Evolutionary conservation across 345 rosid species (phyloP).

Genomic region (Aethionema arabicum): DNA sequence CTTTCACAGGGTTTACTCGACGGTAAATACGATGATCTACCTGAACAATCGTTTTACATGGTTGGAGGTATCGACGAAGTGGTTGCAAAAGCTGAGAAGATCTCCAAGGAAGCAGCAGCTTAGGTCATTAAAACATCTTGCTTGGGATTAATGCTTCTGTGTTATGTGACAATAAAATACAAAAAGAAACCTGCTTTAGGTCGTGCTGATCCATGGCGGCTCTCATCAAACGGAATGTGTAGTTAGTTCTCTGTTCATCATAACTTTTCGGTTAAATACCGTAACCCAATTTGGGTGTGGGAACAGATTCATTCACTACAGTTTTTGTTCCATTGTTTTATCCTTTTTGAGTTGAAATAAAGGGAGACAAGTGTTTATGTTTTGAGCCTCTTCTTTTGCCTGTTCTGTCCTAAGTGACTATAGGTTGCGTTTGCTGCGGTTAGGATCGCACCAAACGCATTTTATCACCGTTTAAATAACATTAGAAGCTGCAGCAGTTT

Average conservation of each 20-base stretch:
- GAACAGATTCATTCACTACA: constrained; percentile 24
- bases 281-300: constrained; percentile 18
- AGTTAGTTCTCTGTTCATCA: background rate
- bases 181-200: constrained; percentile 17
- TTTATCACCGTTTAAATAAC: no score
- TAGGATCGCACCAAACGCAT: no score
- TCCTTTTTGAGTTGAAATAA: constrained; percentile 21
- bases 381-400: constrained; percentile 11
- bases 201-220: background rate
- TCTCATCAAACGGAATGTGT: background rate
- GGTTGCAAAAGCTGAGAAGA: constrained; percentile 49
- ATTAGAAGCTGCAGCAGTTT: no score
- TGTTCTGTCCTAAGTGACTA: background rate
- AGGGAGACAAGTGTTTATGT: constrained; percentile 26
- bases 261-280: no score
- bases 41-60: constrained; percentile 66
- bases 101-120: constrained; percentile 37
- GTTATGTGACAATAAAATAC: constrained; percentile 30
- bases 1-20: constrained; percentile 5
- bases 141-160: constrained; percentile 5
- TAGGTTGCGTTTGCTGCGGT: no score
- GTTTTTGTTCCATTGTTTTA: background rate
- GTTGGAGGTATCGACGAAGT: constrained; percentile 61
- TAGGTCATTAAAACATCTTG: constrained; percentile 11
- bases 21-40: constrained; percentile 50